Base-by-base conservation (phyloP, 176 grass and related monocot species). In the Phyllostachys edulis region DNA sequence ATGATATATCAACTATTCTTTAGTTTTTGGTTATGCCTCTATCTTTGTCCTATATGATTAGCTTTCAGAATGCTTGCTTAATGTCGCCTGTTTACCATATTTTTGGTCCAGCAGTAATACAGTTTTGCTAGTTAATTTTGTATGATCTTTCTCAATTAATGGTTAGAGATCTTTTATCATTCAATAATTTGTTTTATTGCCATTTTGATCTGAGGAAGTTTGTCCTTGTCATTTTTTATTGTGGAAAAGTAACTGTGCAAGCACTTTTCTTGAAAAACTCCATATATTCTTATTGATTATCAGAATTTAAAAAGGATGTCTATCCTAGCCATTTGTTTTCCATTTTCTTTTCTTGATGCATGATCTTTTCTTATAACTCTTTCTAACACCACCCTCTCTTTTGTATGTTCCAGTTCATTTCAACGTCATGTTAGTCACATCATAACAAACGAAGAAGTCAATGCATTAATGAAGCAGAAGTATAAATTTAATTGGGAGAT, bases 401-500 rank as follows among this genome's bases (percentile, higher is more conserved):
- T 54, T 63, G 8, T 27, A 11, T 78, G 69, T 82, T 60, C 55
- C 63, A 91, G 92, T 86, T 85, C 84, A 76, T 94, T 91, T 89
- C 78, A 88, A 70, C 69, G 81, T 67, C 92, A 94, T 74, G 65
- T 94, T 63, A 80, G 78, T 56, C 54, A 34, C 38, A 38, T 87
- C 36, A 44, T 94, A 76, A 75, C 73, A 65, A 83, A 85, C 52
- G 89, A 88, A 45, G 89, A 94, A 77, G 82, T 85, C 78, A 80
- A 79, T 78, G 54, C 37, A 40, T 79, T 94, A 63, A 38, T 80
- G 24, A 82, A 85, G 38, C 63, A 61, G 45, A 87, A 90, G 45
- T 85, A 39, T 68, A 91, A 89, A 87, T 91, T 80, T 85, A 87
- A 82, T 20, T 94, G 92, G 92, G 89, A 90, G 59, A 82, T 94